phyloP scores from a whole-genome alignment of 345 rosid species.

The Fremontodendron californicum region DNA sequence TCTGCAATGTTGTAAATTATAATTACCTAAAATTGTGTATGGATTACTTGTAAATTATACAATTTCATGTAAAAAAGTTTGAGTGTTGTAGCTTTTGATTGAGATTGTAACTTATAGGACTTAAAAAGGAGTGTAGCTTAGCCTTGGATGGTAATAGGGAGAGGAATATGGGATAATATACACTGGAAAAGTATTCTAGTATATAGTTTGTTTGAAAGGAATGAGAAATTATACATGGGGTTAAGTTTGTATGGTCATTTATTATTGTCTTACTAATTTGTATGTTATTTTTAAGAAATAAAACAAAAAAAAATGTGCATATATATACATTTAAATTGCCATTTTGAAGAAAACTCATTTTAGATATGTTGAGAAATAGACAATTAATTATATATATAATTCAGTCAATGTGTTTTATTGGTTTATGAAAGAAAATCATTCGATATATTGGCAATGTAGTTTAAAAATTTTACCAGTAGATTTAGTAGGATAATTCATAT shows the following conservation, averaged over 20 bases:
- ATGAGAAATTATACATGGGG: not conserved
- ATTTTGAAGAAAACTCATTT: no score
- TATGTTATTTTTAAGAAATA: not conserved
- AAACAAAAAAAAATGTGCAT: no score
- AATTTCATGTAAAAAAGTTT: not conserved
- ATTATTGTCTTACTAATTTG: no score
- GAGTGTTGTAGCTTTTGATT: not conserved
- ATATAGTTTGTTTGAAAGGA: not conserved
- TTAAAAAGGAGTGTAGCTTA: not conserved
- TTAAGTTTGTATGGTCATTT: not conserved
- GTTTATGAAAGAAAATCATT: no score
- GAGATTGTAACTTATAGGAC: not conserved
- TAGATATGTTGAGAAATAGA: conserved; percentile 36
- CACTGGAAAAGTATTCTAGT: not conserved
- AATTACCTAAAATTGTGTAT: not conserved
- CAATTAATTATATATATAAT: no score
- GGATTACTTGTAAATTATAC: not conserved
- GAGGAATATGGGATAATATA: not conserved
- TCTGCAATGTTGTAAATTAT: not conserved
- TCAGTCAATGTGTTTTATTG: no score
- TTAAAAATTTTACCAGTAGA: no score
- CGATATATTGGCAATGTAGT: no score
- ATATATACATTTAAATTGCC: no score
- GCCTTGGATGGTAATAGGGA: not conserved
- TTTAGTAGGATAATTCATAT: no score